A percentile compares a stretch with the other conserved stretches of the same genome.
Conservation (phyloP, 225 moss, liverwort and hornwort genomes). For the Polytrichum formosum region DNA sequence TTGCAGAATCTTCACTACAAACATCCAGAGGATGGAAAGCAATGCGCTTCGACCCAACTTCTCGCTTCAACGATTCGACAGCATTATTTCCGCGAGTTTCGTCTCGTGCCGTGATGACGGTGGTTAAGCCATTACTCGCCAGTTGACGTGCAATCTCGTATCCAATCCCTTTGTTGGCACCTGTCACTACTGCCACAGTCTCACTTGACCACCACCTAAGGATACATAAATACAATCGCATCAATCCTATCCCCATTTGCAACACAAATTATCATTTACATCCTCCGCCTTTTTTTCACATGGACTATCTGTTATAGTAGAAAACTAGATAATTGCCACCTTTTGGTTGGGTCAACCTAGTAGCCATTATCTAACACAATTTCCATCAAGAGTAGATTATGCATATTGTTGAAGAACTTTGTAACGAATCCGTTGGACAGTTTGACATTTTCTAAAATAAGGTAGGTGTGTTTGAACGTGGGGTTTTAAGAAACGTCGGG, state of each 20-base stretch:
- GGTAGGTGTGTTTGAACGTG: no score
- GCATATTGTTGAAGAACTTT: no score
- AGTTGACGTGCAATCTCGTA: slow-evolving; percentile 42
- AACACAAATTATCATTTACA: not conserved
- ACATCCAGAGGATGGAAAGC: slow-evolving; percentile 46
- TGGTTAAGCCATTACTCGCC: slow-evolving; percentile 35
- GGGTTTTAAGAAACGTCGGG: no score
- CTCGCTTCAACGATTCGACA: slow-evolving; percentile 21
- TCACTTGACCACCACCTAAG: slow-evolving; percentile 39
- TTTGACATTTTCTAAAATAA: no score
- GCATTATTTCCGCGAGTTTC: slow-evolving; percentile 28
- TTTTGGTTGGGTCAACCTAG: no score
- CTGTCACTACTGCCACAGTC: slow-evolving; percentile 51
- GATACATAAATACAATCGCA: not conserved
- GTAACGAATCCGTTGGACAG: no score
- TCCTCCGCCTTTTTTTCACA: no score
- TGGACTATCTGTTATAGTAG: no score
- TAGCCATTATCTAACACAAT: no score
- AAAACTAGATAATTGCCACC: no score
- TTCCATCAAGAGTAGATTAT: no score
- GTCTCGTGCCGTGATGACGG: slow-evolving; percentile 39
- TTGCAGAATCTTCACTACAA: slow-evolving; percentile 28
- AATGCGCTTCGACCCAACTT: slow-evolving; percentile 21
- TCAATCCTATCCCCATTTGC: not conserved
- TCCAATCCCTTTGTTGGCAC: slow-evolving; percentile 39